Evolutionary conservation across 495 filamentous ascomycete species (phyloP).

Genomic region (Penicillium fimorum): DNA sequence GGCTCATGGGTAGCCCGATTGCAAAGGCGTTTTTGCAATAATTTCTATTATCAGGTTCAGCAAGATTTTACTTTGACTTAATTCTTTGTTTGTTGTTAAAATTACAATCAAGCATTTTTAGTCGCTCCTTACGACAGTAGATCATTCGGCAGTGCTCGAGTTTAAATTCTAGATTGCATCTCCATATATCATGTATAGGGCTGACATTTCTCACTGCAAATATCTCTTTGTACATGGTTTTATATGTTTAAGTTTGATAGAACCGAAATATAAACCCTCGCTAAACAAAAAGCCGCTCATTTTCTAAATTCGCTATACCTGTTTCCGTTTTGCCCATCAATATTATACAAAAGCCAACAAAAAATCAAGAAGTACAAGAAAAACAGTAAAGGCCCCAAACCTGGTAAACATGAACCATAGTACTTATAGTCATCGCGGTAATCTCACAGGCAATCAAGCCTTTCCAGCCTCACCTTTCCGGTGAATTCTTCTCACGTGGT

Average conservation of each 20-base stretch:
- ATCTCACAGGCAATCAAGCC: not conserved
- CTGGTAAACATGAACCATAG: not conserved
- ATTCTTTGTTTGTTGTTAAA: not conserved
- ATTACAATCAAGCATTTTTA: not conserved
- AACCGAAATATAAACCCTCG: not conserved
- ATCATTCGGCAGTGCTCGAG: not conserved
- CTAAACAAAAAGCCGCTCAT: not conserved
- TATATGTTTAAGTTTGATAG: not conserved
- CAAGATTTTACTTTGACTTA: not conserved
- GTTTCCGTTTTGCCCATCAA: not conserved
- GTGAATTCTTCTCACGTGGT: constrained; percentile 54
- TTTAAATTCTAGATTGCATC: not conserved
- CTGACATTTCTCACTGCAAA: not conserved
- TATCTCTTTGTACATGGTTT: not conserved
- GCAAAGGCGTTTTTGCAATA: not conserved
- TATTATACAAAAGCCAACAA: not conserved
- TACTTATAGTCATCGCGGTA: not conserved
- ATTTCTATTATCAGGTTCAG: not conserved
- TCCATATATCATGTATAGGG: not conserved
- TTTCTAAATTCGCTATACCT: not conserved
- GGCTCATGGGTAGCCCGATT: not conserved
- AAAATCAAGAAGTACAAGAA: not conserved
- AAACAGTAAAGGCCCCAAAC: not conserved
- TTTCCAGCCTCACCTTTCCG: not conserved
- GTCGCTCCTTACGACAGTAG: not conserved